Base-by-base conservation (phyloP, 495 filamentous ascomycete genomes). In the Hapsidospora chrysogenum region DNA sequence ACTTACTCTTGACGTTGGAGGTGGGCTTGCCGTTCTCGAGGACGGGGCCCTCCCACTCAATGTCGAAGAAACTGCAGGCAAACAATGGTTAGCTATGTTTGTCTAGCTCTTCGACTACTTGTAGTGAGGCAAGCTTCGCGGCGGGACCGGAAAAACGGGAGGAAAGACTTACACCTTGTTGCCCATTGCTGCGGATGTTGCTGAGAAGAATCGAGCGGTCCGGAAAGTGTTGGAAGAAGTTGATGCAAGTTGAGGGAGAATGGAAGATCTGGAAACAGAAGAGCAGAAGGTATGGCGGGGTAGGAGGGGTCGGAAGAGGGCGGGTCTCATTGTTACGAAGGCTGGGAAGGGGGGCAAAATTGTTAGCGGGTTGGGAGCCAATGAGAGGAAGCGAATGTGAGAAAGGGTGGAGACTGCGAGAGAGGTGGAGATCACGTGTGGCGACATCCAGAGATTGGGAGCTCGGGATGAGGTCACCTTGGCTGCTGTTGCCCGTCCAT, bases 11-110 rank as follows among this genome's bases (percentile, higher is more conserved):
- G 44, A 72, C 47, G 33, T 63, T 64, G 29, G 53, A 52, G 41
- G 73, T 78, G 44, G 64, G 49, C 38, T 68, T 67, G 60, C 65
- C 59, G 30, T 54, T 29, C 46, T 78, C 70, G 35, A 78, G 41
- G 49, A 72, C 66, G 29, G 78, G 77, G 26, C 75, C 78, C 42
- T 66, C 59, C 78, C 78, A 82, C 42, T 59, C 50, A 40, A 79
- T 45, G 11, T 59, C 49, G 38, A 59, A 51, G 42, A 38, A 59
- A 35, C 53, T 57, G 27, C 23, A 18, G 15, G 17, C 13, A 15
- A 17, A 8, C 39, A 44, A 10, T 46, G 35, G 21, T 41, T 26
- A 32, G 10, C n/a, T n/a, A n/a, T n/a, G n/a, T n/a, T n/a, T n/a
- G n/a, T n/a, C n/a, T n/a, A n/a, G n/a, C n/a, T n/a, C n/a, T n/a